Base-by-base conservation (phyloP, 495 filamentous ascomycete genomes). In the Aspergillus asperescens region DNA sequence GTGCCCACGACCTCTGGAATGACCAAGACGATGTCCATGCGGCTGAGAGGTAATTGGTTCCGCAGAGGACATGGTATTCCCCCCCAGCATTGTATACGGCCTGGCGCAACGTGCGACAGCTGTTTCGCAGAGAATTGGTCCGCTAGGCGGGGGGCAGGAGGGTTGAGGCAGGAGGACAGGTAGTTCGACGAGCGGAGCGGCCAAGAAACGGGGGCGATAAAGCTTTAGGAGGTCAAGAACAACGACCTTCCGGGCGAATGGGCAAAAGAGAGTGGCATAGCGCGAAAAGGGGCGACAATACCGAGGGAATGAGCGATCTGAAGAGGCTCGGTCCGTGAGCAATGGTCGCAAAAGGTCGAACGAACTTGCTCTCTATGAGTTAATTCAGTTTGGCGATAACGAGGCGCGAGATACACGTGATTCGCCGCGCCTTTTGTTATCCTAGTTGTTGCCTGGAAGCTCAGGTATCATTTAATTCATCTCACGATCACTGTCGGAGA, bases 1-100 rank as follows among this genome's bases (percentile, higher is more conserved):
- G 50, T 74, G 73, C n/a, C 72, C 72, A 28, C 66, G 71, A 29
- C 66, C 52, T 20, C 66, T 67, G 58, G 62, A 65, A 37, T 74
- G 68, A 19, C 67, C 59, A 37, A 66, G 63, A 15, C 57, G 48
- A 53, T 71, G 63, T 46, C 58, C 60, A 57, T 60, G 59, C 31
- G 60, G 56, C 19, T 50, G 46, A 32, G 58, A 55, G 42, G 65
- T 56, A 39, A 64, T 55, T 27, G 63, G 55, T 54, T 72, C 65
- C 64, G 62, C 62, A 40, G 47, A 61, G 50, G 61, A 62, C 48
- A 62, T 62, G 53, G 65, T 54, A 44, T 60, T 49, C 59, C 67
- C 69, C 55, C 64, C 65, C 44, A 69, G 72, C 73, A 76, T 76
- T 49, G 23, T 70, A 55, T 54, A n/a, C 38, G 35, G n/a, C 18